A percentile compares a stretch with the other conserved stretches of the same genome.
phyloP scores from a whole-genome alignment of 2,329 filamentous ascomycete species.

The Fusarium pilosicola region DNA sequence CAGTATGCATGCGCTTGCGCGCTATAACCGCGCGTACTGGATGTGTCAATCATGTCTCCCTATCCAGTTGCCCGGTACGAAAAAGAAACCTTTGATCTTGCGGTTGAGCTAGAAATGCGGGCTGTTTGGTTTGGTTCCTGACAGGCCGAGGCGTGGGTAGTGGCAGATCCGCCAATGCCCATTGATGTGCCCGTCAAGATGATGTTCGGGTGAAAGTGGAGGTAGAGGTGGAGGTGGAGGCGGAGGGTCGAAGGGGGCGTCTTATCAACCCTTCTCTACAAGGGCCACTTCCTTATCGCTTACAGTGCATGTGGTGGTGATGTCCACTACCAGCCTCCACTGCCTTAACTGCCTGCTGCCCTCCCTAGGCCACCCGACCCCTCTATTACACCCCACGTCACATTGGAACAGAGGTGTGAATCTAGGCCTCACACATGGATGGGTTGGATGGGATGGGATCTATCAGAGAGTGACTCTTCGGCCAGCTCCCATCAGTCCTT shows the following conservation, averaged over 20 bases:
- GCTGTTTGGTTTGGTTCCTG: slow-evolving; percentile 30
- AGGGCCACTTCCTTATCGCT: slow-evolving; percentile 12
- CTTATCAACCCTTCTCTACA: slow-evolving; percentile 11
- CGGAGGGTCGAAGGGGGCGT: slow-evolving; percentile 1
- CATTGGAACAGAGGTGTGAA: slow-evolving; percentile 8
- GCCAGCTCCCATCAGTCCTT: slow-evolving; percentile 17
- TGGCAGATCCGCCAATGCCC: slow-evolving; percentile 27
- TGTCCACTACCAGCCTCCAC: not conserved
- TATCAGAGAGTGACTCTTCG: slow-evolving; percentile 13
- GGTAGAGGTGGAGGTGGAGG: not conserved
- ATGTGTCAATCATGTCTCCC: slow-evolving; percentile 17
- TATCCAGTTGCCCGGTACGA: slow-evolving; percentile 13
- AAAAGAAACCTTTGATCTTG: slow-evolving; percentile 12
- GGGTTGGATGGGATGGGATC: not conserved
- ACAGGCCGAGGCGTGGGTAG: slow-evolving; percentile 31
- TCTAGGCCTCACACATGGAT: slow-evolving; percentile 23
- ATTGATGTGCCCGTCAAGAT: slow-evolving; percentile 12
- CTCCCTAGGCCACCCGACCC: slow-evolving; percentile 15
- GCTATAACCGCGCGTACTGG: slow-evolving; percentile 15
- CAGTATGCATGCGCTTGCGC: slow-evolving; percentile 17
- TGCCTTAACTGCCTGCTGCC: not conserved
- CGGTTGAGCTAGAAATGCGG: slow-evolving; percentile 22
- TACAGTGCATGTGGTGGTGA: not conserved
- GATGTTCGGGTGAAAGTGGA: slow-evolving; percentile 1
- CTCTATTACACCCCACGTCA: slow-evolving; percentile 28